A percentile compares a stretch with the other conserved stretches of the same genome.
Conservation (phyloP, 208 protist genomes). For the Crithidia acanthocephali region DNA sequence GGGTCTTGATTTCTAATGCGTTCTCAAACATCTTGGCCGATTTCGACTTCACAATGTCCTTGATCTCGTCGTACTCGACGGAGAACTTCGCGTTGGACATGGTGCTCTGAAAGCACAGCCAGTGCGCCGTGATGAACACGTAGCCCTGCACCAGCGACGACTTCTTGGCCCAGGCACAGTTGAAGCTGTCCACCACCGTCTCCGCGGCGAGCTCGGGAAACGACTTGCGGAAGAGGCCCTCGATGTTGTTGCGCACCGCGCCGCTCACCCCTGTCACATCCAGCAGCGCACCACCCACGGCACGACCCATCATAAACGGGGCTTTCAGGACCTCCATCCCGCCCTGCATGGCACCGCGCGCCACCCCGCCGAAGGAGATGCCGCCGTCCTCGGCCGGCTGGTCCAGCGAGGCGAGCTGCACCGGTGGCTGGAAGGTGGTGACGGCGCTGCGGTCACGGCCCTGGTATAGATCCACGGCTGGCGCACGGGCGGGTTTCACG, state of each 20-base stretch:
- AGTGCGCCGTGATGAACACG: conserved; percentile 70
- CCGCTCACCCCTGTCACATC: conserved; percentile 68
- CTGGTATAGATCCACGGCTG: conserved; percentile 13
- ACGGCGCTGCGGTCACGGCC: conserved; percentile 6
- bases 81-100: conserved; percentile 48
- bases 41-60: conserved; percentile 74
- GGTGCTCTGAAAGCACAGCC: conserved; percentile 69
- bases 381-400: conserved; percentile 35
- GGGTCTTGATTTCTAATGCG: conserved; percentile 66
- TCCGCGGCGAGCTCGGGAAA: conserved; percentile 65
- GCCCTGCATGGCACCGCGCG: conserved; percentile 62
- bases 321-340: conserved; percentile 72
- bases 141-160: conserved; percentile 55
- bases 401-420: conserved; percentile 75
- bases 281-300: conserved; percentile 65
- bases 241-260: conserved; percentile 66
- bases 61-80: conserved; percentile 84
- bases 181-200: conserved; percentile 67
- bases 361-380: conserved; percentile 56
- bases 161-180: conserved; percentile 52
- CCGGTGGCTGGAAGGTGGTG: conserved; percentile 56
- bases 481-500: conserved; percentile 14
- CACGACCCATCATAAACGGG: conserved; percentile 69
- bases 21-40: conserved; percentile 73
- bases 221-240: conserved; percentile 59